These are phyloP conservation scores for Solanum appendiculatum DNA, from an alignment of 257 asterid species.

Conservation along the genomic window DNA sequence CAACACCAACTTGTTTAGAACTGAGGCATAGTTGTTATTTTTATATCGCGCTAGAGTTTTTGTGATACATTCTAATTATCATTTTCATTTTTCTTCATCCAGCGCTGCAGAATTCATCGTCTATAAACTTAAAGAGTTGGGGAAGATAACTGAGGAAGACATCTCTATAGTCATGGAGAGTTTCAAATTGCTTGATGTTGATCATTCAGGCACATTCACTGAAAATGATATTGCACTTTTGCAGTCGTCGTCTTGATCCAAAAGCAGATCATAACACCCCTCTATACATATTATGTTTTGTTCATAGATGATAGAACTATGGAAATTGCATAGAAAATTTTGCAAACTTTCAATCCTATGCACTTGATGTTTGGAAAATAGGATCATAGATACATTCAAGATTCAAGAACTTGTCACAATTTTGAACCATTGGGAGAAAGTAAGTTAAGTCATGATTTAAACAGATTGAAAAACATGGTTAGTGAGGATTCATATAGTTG, in stretches of 20 bases:
- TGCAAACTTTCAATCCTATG: neutral
- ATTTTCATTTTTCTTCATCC: neutral
- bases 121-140: constrained; percentile 75
- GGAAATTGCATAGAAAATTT: neutral
- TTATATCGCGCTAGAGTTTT: neutral
- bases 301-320: neutral
- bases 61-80: neutral
- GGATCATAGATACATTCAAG: neutral
- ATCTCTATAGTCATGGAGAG: constrained; percentile 50
- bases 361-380: neutral
- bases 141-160: constrained; percentile 63
- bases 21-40: neutral
- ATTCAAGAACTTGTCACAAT: neutral
- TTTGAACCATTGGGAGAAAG: neutral
- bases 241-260: neutral
- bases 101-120: constrained; percentile 64
- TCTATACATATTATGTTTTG: neutral
- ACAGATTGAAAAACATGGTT: neutral
- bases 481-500: neutral
- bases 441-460: neutral
- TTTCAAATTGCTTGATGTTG: constrained; percentile 52
- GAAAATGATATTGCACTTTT: constrained; percentile 32
- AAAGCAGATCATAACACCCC: neutral
- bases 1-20: neutral
- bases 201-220: constrained; percentile 60